Conservation (phyloP, 2,329 filamentous ascomycete species). For the Emmonsia crescens region DNA sequence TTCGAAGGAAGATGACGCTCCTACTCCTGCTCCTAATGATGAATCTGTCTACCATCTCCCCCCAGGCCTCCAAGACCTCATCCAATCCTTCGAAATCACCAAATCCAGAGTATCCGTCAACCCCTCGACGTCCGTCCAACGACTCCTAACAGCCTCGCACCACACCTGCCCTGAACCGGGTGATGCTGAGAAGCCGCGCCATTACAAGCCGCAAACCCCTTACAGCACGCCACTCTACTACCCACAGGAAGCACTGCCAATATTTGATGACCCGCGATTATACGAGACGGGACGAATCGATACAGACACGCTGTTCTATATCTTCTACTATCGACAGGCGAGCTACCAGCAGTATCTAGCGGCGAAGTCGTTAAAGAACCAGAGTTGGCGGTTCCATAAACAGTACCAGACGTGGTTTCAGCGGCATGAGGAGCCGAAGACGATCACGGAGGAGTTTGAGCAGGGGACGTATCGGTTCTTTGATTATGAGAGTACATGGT, state of each 20-base stretch:
- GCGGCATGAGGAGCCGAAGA: constrained; percentile 94
- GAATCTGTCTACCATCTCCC: constrained; percentile 92
- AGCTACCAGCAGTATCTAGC: constrained; percentile 92
- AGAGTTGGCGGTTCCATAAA: constrained; percentile 99
- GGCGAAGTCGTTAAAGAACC: constrained; percentile 92
- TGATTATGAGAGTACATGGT: constrained; percentile 99
- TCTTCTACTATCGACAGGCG: constrained; percentile 97
- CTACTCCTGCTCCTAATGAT: constrained; percentile 34
- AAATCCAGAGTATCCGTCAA: constrained; percentile 56
- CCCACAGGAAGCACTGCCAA: constrained; percentile 79
- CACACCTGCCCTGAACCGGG: constrained; percentile 59
- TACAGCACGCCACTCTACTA: constrained; percentile 74
- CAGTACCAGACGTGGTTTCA: constrained; percentile 99
- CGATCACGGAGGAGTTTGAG: constrained; percentile 96
- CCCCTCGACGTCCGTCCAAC: constrained; percentile 53
- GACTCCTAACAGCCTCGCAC: constrained; percentile 66
- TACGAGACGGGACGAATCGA: constrained; percentile 71
- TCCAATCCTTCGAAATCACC: constrained; percentile 80
- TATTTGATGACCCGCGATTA: constrained; percentile 82
- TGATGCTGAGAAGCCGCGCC: constrained; percentile 72
- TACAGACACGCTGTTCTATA: constrained; percentile 92
- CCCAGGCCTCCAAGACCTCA: constrained; percentile 73
- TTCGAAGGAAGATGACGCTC: constrained; percentile 38
- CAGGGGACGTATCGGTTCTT: constrained; percentile 99
- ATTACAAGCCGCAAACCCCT: constrained; percentile 73